Evolutionary conservation across 306 rosid genomes (phyloP), one percentile per base, ranked within the genome.

Genomic region (Potentilla sterilis): DNA sequence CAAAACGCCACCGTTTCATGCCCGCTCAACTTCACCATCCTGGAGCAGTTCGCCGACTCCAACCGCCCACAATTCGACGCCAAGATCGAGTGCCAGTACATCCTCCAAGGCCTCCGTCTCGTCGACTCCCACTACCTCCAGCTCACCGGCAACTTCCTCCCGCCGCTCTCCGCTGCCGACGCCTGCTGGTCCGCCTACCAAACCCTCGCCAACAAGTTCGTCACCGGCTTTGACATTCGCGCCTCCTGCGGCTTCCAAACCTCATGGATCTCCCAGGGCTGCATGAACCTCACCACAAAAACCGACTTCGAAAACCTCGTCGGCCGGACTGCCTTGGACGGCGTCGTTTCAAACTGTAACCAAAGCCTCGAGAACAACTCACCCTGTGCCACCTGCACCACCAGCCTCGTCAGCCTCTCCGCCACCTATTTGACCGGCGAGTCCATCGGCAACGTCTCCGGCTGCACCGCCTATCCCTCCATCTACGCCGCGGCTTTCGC

Each of bases 21-120:
- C 78, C 98, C 98, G 7, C 89, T 93, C 41, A 81, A 91, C 85
- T 89, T 91, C 92, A 68, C 85, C 32, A 9, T 93, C 81, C 92
- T 93, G 13, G 77, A 77, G 65, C 78, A 24, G 35, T 44, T 90
- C 48, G 54, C 74, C 11, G 54, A 34, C 21, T 34, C 79, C 42
- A 4, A 2, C 89, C 81, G 67, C 28, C 80, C 68, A 38, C 22
- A 51, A 3, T 0, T 68, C 5, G 84, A 72, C 67, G 1, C 42
- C 43, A 4, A 24, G 64, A 51, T 59, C 7, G 7, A n/a, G 73
- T 95, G 99, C 79, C 88, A 80, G 15, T 85, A 79, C 89, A 34
- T 85, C 81, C 82, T 80, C 40, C 85, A 67, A n/a, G 85, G 91
- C 44, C 88, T 95, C 82, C 89, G 85, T 14, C 93, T 95, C 41